Conservation (phyloP, 495 filamentous ascomycete species). For the Penicillium antarcticum region DNA sequence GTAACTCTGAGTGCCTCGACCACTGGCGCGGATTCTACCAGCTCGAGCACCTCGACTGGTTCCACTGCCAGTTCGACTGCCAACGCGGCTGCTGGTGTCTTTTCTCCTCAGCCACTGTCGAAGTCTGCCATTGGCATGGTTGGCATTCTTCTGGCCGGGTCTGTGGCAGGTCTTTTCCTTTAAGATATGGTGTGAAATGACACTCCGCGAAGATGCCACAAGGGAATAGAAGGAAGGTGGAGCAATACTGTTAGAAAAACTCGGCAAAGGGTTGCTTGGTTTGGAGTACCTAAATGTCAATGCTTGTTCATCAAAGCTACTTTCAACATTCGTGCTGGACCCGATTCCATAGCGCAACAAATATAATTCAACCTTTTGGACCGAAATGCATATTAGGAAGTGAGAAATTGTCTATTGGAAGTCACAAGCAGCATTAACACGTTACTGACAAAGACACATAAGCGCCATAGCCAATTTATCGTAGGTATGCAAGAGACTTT, state of each 20-base stretch:
- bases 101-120: slow-evolving; percentile 6
- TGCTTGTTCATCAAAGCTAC: too few relatives aligned
- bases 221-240: too few relatives aligned
- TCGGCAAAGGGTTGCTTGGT: background rate
- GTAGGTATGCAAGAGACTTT: slow-evolving; percentile 38
- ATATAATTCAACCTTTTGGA: background rate
- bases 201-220: too few relatives aligned
- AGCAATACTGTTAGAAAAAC: too few relatives aligned
- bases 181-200: background rate
- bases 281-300: background rate
- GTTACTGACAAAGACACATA: slow-evolving; percentile 24
- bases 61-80: slow-evolving; percentile 14
- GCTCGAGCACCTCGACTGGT: slow-evolving; percentile 11
- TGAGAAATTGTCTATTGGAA: slow-evolving; percentile 28
- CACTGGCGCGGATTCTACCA: slow-evolving; percentile 6
- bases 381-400: background rate
- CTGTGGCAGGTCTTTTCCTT: slow-evolving; percentile 3
- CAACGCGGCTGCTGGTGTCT: slow-evolving; percentile 4
- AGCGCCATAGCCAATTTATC: slow-evolving; percentile 29
- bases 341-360: background rate
- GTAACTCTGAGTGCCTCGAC: slow-evolving; percentile 15
- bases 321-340: background rate
- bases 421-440: slow-evolving; percentile 34
- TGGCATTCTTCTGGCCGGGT: slow-evolving; percentile 9
- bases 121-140: slow-evolving; percentile 13